Conservation (phyloP, 306 rosid genomes). For the Urtica urens region DNA sequence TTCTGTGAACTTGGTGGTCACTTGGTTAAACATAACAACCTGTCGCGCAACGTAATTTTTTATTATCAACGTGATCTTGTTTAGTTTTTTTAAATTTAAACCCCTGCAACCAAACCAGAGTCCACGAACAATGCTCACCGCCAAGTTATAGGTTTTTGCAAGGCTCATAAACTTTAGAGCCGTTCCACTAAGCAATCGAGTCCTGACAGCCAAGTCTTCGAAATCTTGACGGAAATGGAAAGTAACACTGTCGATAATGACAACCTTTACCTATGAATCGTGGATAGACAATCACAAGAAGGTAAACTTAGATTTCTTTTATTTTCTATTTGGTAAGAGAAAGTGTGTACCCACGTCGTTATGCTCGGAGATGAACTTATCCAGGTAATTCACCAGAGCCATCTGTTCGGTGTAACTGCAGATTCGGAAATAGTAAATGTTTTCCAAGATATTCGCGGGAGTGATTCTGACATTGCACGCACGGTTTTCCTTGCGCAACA, state of each 20-base stretch:
- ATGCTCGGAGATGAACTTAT: slow-evolving; percentile 72
- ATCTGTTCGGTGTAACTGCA: slow-evolving; percentile 94
- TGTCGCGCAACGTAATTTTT: no score
- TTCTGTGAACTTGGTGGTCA: slow-evolving; percentile 58
- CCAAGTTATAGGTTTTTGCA: slow-evolving; percentile 45
- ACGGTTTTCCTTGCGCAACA: slow-evolving; percentile 35
- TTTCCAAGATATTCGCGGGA: slow-evolving; percentile 56
- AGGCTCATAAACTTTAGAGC: slow-evolving; percentile 89
- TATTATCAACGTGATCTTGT: no score
- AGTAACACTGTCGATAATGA: slow-evolving; percentile 83
- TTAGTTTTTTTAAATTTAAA: neutral
- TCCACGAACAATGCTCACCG: no score
- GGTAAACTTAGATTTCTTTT: neutral
- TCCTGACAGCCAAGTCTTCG: slow-evolving; percentile 78
- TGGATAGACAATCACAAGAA: neutral
- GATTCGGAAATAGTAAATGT: slow-evolving; percentile 63
- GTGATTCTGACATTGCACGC: slow-evolving; percentile 37
- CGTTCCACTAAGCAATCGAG: slow-evolving; percentile 75
- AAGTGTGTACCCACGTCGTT: slow-evolving; percentile 53
- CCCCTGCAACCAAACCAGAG: slow-evolving; percentile 15
- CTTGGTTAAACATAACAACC: slow-evolving; percentile 93
- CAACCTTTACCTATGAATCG: slow-evolving; percentile 52
- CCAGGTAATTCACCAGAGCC: slow-evolving; percentile 69
- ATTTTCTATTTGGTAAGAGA: neutral
- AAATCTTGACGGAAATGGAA: slow-evolving; percentile 94